These are phyloP conservation scores for Penicillium taxi DNA, from an alignment of 495 filamentous ascomycete species.

Conservation along the genomic window DNA sequence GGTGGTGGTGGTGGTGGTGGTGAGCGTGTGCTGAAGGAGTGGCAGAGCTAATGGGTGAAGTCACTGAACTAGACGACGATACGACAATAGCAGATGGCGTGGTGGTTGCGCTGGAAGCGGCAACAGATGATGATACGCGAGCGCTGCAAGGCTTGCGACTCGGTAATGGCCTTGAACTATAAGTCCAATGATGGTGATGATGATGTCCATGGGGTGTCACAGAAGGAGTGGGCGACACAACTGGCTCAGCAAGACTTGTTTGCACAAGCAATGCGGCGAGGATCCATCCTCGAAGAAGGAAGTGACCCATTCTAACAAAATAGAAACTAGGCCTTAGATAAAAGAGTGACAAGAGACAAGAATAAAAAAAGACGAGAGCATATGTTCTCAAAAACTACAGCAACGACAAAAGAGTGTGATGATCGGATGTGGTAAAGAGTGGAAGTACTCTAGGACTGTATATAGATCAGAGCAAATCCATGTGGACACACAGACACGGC, in stretches of 20 bases:
- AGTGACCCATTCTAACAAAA: slow-evolving; percentile 2
- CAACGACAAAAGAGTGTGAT: no score
- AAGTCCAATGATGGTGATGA: slow-evolving; percentile 1
- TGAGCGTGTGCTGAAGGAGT: neutral
- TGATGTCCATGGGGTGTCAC: slow-evolving; percentile 1
- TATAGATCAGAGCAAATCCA: neutral
- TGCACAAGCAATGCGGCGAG: slow-evolving; percentile 1
- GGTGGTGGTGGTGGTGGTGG: neutral
- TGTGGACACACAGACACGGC: slow-evolving; percentile 1
- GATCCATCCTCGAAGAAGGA: slow-evolving; percentile 6
- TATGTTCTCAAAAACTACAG: no score
- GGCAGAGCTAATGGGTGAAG: neutral
- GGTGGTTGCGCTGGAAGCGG: neutral
- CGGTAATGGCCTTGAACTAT: neutral
- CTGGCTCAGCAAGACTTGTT: neutral
- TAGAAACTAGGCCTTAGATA: neutral
- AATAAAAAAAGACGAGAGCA: no score
- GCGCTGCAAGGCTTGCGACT: slow-evolving; percentile 1
- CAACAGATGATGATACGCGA: neutral
- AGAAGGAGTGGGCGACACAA: neutral
- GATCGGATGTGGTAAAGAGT: no score
- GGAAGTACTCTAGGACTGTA: neutral
- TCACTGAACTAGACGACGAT: slow-evolving; percentile 1
- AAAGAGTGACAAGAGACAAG: neutral
- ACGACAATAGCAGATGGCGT: slow-evolving; percentile 1